Percentiles rank a stretch among this genome's conserved stretches.
These are phyloP conservation scores for Ichthyophthirius multifiliis DNA, from an alignment of 169 alveolate genomes.

Conservation along the genomic window DNA sequence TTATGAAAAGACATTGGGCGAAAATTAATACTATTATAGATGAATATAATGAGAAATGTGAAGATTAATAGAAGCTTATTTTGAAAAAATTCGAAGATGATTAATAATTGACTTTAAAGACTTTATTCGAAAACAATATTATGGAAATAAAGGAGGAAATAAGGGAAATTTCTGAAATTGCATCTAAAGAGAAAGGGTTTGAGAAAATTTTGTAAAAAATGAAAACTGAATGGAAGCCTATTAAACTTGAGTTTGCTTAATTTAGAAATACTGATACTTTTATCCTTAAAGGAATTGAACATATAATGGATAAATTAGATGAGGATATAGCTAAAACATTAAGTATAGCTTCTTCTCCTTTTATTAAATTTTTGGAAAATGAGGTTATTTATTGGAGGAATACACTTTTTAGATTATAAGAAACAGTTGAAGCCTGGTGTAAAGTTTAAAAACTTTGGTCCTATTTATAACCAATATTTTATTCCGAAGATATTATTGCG, in stretches of 20 bases:
- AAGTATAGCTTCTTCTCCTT: slow-evolving; percentile 73
- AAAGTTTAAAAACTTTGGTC: slow-evolving; percentile 73
- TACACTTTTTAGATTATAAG: slow-evolving; percentile 67
- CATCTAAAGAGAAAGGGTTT: slow-evolving; percentile 73
- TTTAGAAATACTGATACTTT: slow-evolving; percentile 70
- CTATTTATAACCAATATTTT: slow-evolving; percentile 75
- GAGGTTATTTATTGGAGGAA: slow-evolving; percentile 72
- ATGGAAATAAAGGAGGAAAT: slow-evolving; percentile 70
- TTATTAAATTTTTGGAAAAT: slow-evolving; percentile 65
- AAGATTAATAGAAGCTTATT: slow-evolving; percentile 40
- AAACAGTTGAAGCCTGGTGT: slow-evolving; percentile 78
- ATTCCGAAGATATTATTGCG: slow-evolving; percentile 71
- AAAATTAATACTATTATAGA: neutral
- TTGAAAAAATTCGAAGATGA: slow-evolving; percentile 63
- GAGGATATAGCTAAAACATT: slow-evolving; percentile 73
- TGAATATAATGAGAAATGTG: neutral
- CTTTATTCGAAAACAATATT: slow-evolving; percentile 61
- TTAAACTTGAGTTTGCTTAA: slow-evolving; percentile 62
- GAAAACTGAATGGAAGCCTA: slow-evolving; percentile 77
- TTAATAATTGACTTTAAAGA: slow-evolving; percentile 57
- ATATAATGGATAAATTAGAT: slow-evolving; percentile 75
- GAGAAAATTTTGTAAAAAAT: slow-evolving; percentile 69
- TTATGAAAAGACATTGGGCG: slow-evolving; percentile 18
- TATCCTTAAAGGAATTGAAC: slow-evolving; percentile 76
- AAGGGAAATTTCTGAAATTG: slow-evolving; percentile 70